Evolutionary conservation across 371 early-diverging fungal genomes (phyloP).

Genomic region (Mucor plumbeus): DNA sequence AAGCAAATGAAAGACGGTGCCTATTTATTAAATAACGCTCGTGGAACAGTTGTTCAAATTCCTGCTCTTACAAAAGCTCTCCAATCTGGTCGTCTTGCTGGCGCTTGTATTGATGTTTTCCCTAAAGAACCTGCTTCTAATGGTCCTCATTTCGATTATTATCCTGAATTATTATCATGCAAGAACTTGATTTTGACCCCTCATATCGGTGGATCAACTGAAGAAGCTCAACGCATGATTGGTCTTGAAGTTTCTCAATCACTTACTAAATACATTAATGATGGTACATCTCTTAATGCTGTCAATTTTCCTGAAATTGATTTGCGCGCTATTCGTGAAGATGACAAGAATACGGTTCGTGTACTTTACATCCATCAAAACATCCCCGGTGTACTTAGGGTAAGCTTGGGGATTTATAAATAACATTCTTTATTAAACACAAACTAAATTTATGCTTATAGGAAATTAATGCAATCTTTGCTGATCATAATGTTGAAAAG

Average conservation of each 20-base stretch:
- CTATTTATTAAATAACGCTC: constrained; percentile 91
- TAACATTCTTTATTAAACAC: constrained; percentile 5
- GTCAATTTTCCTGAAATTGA: constrained; percentile 98
- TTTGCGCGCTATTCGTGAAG: constrained; percentile 75
- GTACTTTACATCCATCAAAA: constrained; percentile 93
- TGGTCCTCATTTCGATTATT: constrained; percentile 73
- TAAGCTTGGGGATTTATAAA: constrained; percentile 24
- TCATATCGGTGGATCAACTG: constrained; percentile 98
- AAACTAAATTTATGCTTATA: constrained; percentile 14
- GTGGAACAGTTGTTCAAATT: constrained; percentile 93
- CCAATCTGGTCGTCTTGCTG: constrained; percentile 86
- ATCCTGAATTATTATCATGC: constrained; percentile 77
- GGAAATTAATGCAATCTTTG: constrained; percentile 92
- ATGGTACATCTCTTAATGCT: constrained; percentile 86
- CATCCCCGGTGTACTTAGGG: constrained; percentile 94
- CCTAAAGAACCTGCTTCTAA: constrained; percentile 93
- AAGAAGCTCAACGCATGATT: constrained; percentile 97
- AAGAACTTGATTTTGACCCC: constrained; percentile 95
- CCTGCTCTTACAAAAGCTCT: constrained; percentile 84
- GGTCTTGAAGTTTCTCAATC: constrained; percentile 92
- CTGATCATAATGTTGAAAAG: constrained; percentile 95
- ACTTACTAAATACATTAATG: constrained; percentile 81
- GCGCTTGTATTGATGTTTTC: constrained; percentile 96
- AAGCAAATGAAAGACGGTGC: constrained; percentile 86
- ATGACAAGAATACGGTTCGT: constrained; percentile 77